Evolutionary conservation across 768 basidiomycete genomes (phyloP).

Genomic region (Amylocystis lapponica): DNA sequence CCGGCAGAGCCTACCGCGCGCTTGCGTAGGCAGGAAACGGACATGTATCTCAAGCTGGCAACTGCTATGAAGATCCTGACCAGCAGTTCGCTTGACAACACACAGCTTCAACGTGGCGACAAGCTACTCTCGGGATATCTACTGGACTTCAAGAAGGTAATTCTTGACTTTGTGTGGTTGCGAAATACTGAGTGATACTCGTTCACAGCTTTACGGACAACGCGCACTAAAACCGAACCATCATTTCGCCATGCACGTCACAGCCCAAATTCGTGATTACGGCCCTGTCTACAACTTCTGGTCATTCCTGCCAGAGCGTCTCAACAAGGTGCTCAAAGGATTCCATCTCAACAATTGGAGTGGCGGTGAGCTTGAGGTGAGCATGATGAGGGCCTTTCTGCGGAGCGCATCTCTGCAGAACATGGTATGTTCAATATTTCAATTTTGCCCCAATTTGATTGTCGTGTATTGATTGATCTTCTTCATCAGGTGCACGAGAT

Average conservation of each 20-base stretch:
- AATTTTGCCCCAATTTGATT: too few relatives aligned
- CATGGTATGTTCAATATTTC: too few relatives aligned
- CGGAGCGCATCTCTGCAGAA: conserved; percentile 7
- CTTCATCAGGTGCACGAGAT: too few relatives aligned
- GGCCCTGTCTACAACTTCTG: too few relatives aligned
- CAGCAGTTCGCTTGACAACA: conserved; percentile 6
- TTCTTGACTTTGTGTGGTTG: too few relatives aligned
- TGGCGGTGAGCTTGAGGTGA: too few relatives aligned
- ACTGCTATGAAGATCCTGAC: conserved; percentile 16
- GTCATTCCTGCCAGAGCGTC: conserved; percentile 25
- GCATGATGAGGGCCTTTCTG: conserved; percentile 22
- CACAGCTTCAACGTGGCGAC: conserved; percentile 3
- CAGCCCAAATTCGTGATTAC: conserved; percentile 13
- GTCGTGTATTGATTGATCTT: too few relatives aligned
- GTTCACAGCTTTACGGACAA: too few relatives aligned
- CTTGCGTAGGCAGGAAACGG: conserved; percentile 4
- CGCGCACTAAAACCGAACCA: conserved; percentile 22
- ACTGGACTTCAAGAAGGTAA: conserved; percentile 7
- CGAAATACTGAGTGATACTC: too few relatives aligned
- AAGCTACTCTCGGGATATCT: conserved; percentile 11
- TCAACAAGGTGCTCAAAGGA: conserved; percentile 22
- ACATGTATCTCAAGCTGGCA: conserved; percentile 12
- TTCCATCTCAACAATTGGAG: conserved; percentile 16
- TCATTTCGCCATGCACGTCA: conserved; percentile 19
- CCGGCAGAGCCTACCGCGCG: too few relatives aligned